Base-by-base conservation (phyloP, 2,329 filamentous ascomycete genomes). In the Berkeleyomyces basicola region DNA sequence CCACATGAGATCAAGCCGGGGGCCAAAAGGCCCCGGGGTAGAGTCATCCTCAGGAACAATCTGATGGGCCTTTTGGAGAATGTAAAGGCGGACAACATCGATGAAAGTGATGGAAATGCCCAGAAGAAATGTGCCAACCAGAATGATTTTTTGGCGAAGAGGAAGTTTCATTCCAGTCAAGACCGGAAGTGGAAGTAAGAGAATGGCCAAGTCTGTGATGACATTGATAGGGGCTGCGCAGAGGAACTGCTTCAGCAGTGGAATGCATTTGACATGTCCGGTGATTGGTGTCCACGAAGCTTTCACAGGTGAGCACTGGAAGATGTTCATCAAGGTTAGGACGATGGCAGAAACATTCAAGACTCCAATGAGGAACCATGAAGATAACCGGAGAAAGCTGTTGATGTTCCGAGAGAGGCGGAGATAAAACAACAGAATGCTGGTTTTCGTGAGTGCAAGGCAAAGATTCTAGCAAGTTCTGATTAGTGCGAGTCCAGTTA, bases 371-470 rank as follows among this genome's bases (percentile, higher is more conserved):
- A 88, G 90, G 3, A 80, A 77, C 77, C 90, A 90, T n/a, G 89
- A 93, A n/a, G 85, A 84, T 73, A 86, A 82, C 64, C 87, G 83
- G 67, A 96, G 85, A 59, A 91, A 77, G 66, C 83, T 82, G 67
- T 95, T 84, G 0, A 82, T 85, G 64, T 89, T 87, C 68, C 85
- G 86, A 33, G 89, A 88, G 58, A 96, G 78, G 49, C 86, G 85
- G 58, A 96, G 78, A 74, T 95, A 96, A 73, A 96, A 96, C 61
- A 93, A 79, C 64, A 96, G 78, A 68, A 96, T 88, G n/a, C 90
- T 95, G 0, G 88, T 90, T 74, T 96, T 96, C 59, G 89, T 90
- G 2, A 87, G 84, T 88, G 95, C 95, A 63, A 96, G 78, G 3
- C 88, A 86, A 10, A 90, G 90, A 70, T 96, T 95, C 84, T 91